phyloP scores from a whole-genome alignment of 495 filamentous ascomycete genomes.

The Podospora appendiculata region DNA sequence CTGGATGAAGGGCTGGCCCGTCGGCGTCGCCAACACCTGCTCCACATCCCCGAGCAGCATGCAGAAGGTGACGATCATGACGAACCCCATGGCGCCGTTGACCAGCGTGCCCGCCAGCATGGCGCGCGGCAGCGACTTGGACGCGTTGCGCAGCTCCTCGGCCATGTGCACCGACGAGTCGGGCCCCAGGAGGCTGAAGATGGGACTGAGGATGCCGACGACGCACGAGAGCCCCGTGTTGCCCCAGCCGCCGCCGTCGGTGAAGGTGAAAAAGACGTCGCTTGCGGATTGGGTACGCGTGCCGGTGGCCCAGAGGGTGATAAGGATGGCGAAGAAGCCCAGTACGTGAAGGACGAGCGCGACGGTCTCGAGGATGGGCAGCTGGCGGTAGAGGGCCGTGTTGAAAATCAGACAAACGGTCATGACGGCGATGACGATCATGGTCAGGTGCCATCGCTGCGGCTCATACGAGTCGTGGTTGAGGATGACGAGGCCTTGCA shows the following conservation, averaged over 20 bases:
- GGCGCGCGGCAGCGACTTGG: slow-evolving; percentile 45
- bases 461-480: slow-evolving; percentile 39
- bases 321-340: slow-evolving; percentile 54
- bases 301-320: slow-evolving; percentile 49
- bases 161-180: slow-evolving; percentile 54
- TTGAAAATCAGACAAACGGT: slow-evolving; percentile 48
- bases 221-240: slow-evolving; percentile 45
- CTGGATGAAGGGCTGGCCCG: slow-evolving; percentile 47
- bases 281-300: slow-evolving; percentile 32
- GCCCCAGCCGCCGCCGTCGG: slow-evolving; percentile 49
- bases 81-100: slow-evolving; percentile 44
- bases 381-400: slow-evolving; percentile 40
- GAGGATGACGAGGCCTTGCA: slow-evolving; percentile 52
- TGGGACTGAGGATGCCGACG: slow-evolving; percentile 40
- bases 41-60: slow-evolving; percentile 47
- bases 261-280: slow-evolving; percentile 46
- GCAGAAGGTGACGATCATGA: slow-evolving; percentile 45
- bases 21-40: slow-evolving; percentile 13
- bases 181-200: slow-evolving; percentile 36
- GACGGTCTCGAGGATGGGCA: slow-evolving; percentile 50
- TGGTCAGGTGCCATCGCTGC: slow-evolving; percentile 52
- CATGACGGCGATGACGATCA: slow-evolving; percentile 48
- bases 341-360: slow-evolving; percentile 54
- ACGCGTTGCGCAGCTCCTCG: slow-evolving; percentile 52
- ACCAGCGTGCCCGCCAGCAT: slow-evolving; percentile 43